Evolutionary conservation across 768 basidiomycete genomes (phyloP).

Genomic region (Mycena belliarum): DNA sequence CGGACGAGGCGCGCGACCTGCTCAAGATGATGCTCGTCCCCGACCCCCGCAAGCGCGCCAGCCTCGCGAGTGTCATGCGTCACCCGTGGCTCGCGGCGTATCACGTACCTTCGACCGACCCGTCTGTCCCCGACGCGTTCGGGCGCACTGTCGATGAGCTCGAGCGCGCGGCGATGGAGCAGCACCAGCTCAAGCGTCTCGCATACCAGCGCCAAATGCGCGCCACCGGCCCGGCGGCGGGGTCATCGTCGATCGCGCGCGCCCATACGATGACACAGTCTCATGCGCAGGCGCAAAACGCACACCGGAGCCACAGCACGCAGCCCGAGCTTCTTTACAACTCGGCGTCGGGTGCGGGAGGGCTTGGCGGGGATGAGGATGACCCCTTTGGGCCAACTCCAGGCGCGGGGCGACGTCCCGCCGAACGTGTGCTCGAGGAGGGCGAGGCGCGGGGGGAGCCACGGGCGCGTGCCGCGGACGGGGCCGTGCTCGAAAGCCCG

Average conservation of each 20-base stretch:
- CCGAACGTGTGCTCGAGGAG: constrained; percentile 8
- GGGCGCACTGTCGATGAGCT: constrained; percentile 73
- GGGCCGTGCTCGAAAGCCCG: neutral
- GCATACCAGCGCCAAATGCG: constrained; percentile 84
- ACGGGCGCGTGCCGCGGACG: constrained; percentile 1
- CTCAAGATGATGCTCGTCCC: constrained; percentile 93
- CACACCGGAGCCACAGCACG: constrained; percentile 53
- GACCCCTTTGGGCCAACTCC: constrained; percentile 71
- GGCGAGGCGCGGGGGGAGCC: constrained; percentile 16
- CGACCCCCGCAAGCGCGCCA: constrained; percentile 79
- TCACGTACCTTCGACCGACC: constrained; percentile 40
- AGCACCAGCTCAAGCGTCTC: constrained; percentile 80
- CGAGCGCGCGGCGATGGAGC: constrained; percentile 78
- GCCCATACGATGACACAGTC: constrained; percentile 46
- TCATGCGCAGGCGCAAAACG: constrained; percentile 33
- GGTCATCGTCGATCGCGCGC: constrained; percentile 60
- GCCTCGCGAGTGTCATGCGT: constrained; percentile 75
- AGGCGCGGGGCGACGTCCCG: constrained; percentile 21
- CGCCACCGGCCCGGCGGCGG: constrained; percentile 31
- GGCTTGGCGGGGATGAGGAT: constrained; percentile 51
- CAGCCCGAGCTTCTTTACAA: constrained; percentile 79
- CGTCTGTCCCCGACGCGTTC: constrained; percentile 48
- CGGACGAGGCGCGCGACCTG: constrained; percentile 78
- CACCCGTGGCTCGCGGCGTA: constrained; percentile 83
- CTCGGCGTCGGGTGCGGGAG: constrained; percentile 48